Conservation (phyloP, 257 asterid species). For the Fraxinus pennsylvanica region DNA sequence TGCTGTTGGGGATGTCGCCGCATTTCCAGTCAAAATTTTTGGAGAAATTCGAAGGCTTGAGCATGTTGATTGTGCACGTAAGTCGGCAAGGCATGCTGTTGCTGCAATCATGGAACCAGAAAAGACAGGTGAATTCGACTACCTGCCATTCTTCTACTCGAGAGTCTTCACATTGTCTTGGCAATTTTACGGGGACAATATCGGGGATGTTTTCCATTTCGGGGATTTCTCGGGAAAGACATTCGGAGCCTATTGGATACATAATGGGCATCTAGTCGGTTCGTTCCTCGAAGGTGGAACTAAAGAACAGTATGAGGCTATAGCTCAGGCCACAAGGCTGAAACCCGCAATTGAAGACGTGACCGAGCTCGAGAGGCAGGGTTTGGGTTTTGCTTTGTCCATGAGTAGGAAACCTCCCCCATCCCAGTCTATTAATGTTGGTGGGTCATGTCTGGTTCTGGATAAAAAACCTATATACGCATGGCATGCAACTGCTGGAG, state of each 20-base stretch:
- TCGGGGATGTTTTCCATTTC: constrained; percentile 70
- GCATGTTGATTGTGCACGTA: constrained; percentile 83
- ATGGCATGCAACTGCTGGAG: constrained; percentile 88
- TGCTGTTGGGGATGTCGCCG: constrained; percentile 85
- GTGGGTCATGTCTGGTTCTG: constrained; percentile 27
- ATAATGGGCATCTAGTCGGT: constrained; percentile 63
- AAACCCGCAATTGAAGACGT: constrained; percentile 58
- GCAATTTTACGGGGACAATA: constrained; percentile 87
- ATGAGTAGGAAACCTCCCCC: constrained; percentile 32
- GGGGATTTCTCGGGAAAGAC: constrained; percentile 56
- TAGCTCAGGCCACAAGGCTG: constrained; percentile 61
- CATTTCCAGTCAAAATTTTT: constrained; percentile 70
- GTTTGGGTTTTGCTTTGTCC: constrained; percentile 62
- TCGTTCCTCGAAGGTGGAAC: constrained; percentile 93
- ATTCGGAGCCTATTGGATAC: constrained; percentile 83
- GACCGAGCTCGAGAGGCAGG: constrained; percentile 60
- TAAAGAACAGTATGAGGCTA: constrained; percentile 70
- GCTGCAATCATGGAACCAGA: constrained; percentile 68
- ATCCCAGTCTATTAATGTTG: constrained; percentile 5
- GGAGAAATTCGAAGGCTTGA: constrained; percentile 83
- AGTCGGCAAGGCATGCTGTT: constrained; percentile 77
- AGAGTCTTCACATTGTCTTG: constrained; percentile 77
- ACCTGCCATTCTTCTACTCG: constrained; percentile 86
- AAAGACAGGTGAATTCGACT: constrained; percentile 60
- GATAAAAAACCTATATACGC: constrained; percentile 53